Percentiles rank a stretch among this genome's conserved stretches.
Conservation (phyloP, 1,284 basidiomycete genomes). For the Cryptococcus sp. region DNA sequence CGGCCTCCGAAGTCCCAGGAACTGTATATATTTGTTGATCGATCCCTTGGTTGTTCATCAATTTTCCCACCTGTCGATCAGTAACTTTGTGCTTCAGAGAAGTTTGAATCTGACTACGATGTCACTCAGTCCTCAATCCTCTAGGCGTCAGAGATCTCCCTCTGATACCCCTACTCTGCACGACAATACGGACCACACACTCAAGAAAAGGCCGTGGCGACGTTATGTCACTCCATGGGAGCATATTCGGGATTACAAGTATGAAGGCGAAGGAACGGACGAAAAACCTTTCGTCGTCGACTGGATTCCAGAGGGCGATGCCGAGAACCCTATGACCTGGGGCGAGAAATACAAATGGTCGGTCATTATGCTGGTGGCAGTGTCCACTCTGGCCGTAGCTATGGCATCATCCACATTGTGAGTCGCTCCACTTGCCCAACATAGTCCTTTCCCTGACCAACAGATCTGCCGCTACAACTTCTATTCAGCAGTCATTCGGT, state of each 20-base stretch:
- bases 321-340: constrained; percentile 34
- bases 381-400: constrained; percentile 22
- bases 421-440: constrained; percentile 2
- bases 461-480: constrained; percentile 22
- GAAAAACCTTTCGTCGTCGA: constrained; percentile 45
- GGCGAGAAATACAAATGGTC: constrained; percentile 31
- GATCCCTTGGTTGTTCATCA: no score
- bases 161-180: neutral
- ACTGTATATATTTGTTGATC: no score
- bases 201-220: constrained; percentile 7
- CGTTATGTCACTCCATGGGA: constrained; percentile 16
- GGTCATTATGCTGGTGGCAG: constrained; percentile 17
- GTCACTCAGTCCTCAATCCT: no score
- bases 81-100: no score
- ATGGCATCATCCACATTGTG: constrained; percentile 22
- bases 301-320: constrained; percentile 22
- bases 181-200: neutral
- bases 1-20: no score
- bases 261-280: constrained; percentile 42
- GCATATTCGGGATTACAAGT: constrained; percentile 20
- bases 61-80: no score
- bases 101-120: no score
- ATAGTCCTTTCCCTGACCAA: neutral
- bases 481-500: constrained; percentile 15
- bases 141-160: neutral